These are phyloP conservation scores for Blastocystis sp. DNA, from an alignment of 352 stramenopile genomes.

Conservation along the genomic window DNA sequence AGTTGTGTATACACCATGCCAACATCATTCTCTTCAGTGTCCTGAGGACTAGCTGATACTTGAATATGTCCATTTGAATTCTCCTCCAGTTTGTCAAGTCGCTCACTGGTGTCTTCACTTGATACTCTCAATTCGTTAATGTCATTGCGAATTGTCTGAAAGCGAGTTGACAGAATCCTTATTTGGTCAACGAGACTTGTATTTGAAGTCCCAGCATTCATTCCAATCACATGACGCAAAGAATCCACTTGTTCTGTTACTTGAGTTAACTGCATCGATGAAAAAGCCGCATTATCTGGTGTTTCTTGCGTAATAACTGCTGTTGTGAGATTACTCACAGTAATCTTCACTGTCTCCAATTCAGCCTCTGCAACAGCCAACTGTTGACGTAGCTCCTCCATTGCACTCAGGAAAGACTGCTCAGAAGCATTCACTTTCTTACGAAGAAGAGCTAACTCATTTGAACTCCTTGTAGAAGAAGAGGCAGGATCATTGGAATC, in stretches of 20 bases:
- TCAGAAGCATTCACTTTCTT: neutral
- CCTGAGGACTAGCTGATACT: neutral
- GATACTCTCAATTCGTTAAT: neutral
- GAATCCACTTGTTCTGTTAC: neutral
- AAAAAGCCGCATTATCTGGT: neutral
- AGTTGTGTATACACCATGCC: neutral
- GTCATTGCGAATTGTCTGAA: slow-evolving; percentile 1
- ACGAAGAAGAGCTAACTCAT: neutral
- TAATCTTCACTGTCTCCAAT: neutral
- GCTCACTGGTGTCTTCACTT: neutral
- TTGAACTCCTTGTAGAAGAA: neutral
- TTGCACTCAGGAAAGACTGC: neutral
- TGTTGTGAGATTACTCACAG: neutral
- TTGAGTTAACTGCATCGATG: neutral
- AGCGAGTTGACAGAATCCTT: neutral
- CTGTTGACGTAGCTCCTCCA: neutral
- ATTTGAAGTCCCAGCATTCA: neutral
- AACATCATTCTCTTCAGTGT: neutral
- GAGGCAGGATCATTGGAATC: neutral
- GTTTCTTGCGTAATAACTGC: neutral
- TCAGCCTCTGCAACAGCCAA: neutral
- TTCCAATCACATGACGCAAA: neutral
- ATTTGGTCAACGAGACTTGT: neutral
- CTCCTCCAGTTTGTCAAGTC: slow-evolving; percentile 21
- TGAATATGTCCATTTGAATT: neutral